Evolutionary conservation across 2,329 filamentous ascomycete species (phyloP).

Genomic region (Exophiala viscosa): DNA sequence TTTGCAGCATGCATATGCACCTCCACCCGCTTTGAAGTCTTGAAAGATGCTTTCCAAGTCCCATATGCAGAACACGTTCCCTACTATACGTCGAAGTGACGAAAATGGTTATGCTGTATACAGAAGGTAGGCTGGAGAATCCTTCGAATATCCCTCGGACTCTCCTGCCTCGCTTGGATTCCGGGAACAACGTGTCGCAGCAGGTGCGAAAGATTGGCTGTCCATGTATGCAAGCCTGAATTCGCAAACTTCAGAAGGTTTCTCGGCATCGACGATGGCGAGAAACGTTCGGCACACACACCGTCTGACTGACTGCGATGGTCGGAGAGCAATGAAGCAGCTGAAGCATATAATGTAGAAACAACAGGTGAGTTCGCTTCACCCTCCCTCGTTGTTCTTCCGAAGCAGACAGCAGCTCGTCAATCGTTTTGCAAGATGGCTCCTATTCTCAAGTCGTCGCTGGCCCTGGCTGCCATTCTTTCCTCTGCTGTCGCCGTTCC

Average conservation of each 20-base stretch:
- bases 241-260: background rate
- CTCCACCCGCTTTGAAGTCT: background rate
- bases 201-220: background rate
- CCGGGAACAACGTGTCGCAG: background rate
- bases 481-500: slow-evolving; percentile 11
- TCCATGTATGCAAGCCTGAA: background rate
- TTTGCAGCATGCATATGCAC: background rate
- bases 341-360: background rate
- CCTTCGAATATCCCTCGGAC: background rate
- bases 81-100: no score
- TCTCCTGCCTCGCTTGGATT: background rate
- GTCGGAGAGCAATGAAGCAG: background rate
- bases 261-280: background rate
- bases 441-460: slow-evolving; percentile 1
- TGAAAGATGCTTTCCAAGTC: background rate
- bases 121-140: background rate
- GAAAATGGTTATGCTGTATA: background rate
- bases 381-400: background rate
- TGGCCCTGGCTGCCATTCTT: slow-evolving; percentile 10
- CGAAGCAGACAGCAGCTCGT: background rate
- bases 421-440: slow-evolving; percentile 6
- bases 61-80: background rate
- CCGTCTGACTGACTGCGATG: background rate
- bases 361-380: background rate
- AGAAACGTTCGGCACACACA: background rate